Evolutionary conservation across 1,139 yeast species (phyloP).

Genomic region (Pichia cactophila): DNA sequence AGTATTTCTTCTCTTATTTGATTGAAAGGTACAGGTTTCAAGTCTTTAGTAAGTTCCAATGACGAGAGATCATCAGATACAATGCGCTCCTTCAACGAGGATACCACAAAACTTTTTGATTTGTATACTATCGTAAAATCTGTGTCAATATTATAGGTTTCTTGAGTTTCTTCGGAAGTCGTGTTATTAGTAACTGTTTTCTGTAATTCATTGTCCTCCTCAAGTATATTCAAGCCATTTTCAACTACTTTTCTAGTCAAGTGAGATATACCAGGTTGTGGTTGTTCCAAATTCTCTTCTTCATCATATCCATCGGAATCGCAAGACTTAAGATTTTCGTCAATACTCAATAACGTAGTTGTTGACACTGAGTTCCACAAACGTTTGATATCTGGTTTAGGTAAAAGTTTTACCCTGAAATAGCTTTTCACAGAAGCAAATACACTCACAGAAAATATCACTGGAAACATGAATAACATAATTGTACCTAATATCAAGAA

Average conservation of each 20-base stretch:
- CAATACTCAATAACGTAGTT: background rate
- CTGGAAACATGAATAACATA: slow-evolving; percentile 46
- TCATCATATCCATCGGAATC: slow-evolving; percentile 8
- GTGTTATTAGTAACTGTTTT: slow-evolving; percentile 15
- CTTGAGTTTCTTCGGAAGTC: slow-evolving; percentile 14
- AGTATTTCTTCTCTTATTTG: slow-evolving; percentile 37
- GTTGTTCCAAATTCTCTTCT: slow-evolving; percentile 4
- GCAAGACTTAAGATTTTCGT: background rate
- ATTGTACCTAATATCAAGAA: slow-evolving; percentile 2
- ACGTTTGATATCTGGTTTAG: slow-evolving; percentile 15
- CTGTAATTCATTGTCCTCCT: slow-evolving; percentile 4
- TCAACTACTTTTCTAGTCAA: slow-evolving; percentile 27
- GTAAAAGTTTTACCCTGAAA: slow-evolving; percentile 17
- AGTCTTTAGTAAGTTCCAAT: slow-evolving; percentile 18
- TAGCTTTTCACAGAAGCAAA: slow-evolving; percentile 29
- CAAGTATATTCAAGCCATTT: slow-evolving; percentile 17
- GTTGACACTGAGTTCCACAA: slow-evolving; percentile 14
- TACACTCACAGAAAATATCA: slow-evolving; percentile 38
- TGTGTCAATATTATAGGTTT: slow-evolving; percentile 8
- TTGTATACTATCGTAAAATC: slow-evolving; percentile 12
- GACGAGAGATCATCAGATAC: slow-evolving; percentile 14
- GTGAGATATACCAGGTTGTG: slow-evolving; percentile 20
- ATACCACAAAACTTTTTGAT: slow-evolving; percentile 3
- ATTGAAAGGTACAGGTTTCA: slow-evolving; percentile 30
- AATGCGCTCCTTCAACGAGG: slow-evolving; percentile 6